Conservation (phyloP, 2,329 filamentous ascomycete genomes). For the Aureobasidium sp. region DNA sequence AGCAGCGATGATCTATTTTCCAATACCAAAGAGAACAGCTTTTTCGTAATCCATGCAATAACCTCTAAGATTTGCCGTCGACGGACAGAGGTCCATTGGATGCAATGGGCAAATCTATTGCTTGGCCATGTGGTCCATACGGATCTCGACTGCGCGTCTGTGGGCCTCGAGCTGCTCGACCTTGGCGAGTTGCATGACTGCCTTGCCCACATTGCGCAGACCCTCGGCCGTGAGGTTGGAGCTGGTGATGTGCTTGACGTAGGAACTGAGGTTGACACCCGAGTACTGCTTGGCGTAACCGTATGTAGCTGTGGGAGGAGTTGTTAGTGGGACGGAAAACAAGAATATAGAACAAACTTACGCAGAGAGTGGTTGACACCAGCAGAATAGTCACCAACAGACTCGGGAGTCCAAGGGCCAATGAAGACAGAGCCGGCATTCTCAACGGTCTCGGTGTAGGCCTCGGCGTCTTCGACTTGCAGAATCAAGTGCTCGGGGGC, state of each 20-base stretch:
- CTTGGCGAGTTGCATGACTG: constrained; percentile 90
- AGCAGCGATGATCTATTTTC: too few species aligned
- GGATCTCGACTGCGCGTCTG: constrained; percentile 63
- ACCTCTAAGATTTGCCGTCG: neutral
- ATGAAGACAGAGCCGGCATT: constrained; percentile 97
- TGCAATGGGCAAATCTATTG: constrained; percentile 5
- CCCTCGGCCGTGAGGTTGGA: constrained; percentile 83
- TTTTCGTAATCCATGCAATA: constrained; percentile 5
- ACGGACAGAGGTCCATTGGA: neutral
- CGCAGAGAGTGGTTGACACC: constrained; percentile 96
- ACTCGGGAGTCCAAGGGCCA: constrained; percentile 93
- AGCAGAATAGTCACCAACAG: constrained; percentile 94
- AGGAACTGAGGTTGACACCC: constrained; percentile 90
- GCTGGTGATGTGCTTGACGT: constrained; percentile 96
- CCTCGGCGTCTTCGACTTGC: constrained; percentile 71
- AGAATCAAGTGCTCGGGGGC: constrained; percentile 95
- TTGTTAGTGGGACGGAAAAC: neutral
- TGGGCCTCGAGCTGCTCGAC: constrained; percentile 95
- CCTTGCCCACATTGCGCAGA: constrained; percentile 72
- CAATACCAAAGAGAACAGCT: too few species aligned
- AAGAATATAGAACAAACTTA: constrained; percentile 52
- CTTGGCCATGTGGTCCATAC: constrained; percentile 39
- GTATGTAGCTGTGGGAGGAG: constrained; percentile 65
- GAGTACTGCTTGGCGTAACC: constrained; percentile 98
- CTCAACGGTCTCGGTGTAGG: constrained; percentile 69